Conservation (phyloP, 1,139 yeast genomes). For the Candida labiduridarum region DNA sequence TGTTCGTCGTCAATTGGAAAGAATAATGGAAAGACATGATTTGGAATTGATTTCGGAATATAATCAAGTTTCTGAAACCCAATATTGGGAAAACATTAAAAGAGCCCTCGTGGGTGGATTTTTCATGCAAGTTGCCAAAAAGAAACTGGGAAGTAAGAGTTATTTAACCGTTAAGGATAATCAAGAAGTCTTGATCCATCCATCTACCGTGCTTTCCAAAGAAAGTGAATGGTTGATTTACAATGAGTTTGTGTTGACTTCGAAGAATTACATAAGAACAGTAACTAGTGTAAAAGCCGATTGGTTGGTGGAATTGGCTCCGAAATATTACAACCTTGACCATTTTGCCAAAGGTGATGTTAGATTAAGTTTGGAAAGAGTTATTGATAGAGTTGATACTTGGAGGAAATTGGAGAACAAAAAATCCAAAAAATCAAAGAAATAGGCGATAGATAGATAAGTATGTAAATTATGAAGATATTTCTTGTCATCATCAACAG, state of each 20-base stretch:
- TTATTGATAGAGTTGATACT: slow-evolving; percentile 52
- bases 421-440: slow-evolving; percentile 14
- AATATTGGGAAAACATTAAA: slow-evolving; percentile 75
- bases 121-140: slow-evolving; percentile 97
- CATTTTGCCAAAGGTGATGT: slow-evolving; percentile 85
- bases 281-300: slow-evolving; percentile 92
- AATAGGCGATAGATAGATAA: background rate
- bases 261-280: slow-evolving; percentile 91
- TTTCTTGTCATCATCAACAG: too few relatives aligned
- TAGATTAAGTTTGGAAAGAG: slow-evolving; percentile 73
- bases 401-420: slow-evolving; percentile 38
- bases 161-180: slow-evolving; percentile 91
- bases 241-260: slow-evolving; percentile 92
- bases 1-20: slow-evolving; percentile 79
- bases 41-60: slow-evolving; percentile 73
- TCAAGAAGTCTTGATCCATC: slow-evolving; percentile 93
- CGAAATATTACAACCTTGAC: slow-evolving; percentile 75
- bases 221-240: slow-evolving; percentile 93
- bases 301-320: slow-evolving; percentile 87
- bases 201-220: slow-evolving; percentile 83
- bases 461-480: background rate
- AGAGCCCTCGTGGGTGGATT: slow-evolving; percentile 92
- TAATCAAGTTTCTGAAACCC: slow-evolving; percentile 65
- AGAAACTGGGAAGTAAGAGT: slow-evolving; percentile 68
- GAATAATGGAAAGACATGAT: slow-evolving; percentile 83